Base-by-base conservation (phyloP, 2,329 filamentous ascomycete genomes). In the Colletotrichum brevisporum region DNA sequence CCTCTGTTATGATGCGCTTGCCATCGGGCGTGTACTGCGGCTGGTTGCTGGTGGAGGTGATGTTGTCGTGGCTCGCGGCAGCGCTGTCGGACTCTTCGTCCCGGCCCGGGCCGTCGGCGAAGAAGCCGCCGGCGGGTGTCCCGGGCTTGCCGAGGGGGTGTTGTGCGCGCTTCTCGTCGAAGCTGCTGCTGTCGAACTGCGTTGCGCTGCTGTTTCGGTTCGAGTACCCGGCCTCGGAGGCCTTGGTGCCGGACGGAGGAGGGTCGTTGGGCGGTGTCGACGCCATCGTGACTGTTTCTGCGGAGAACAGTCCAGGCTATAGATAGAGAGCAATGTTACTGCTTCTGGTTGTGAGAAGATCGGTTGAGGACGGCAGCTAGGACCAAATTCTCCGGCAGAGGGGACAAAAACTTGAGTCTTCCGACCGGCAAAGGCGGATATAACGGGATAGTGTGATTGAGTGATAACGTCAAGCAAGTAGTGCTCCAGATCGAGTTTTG, bases 1-100 rank as follows among this genome's bases (percentile, higher is more conserved):
- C 79, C 65, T 87, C 85, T 0, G 79, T 83, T 69, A 87, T 79
- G 27, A 74, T 69, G 79, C 84, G 74, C 72, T 83, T 83, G 71
- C 76, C 75, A 21, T 74, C 74, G 0, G 67, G 36, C 18, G 70
- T 70, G 39, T 61, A 67, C 9, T 69, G 61, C 27, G 62, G 67
- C 18, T 60, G 55, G 10, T 51, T 69, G 21, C 52, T 58, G n/a
- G 56, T 63, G n/a, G 51, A 58, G 4, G 45, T 27, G 13, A 56
- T 24, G 15, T 66, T 62, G 2, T 53, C 55, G 10, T 50, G 69
- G 18, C 39, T 63, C 4, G 41, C 13, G 3, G 43, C 45, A 6
- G 27, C 27, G 2, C 60, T 62, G 10, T 61, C 67, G 8, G 67
- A 53, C 39, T 69, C 67, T 5, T 66, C 62, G 1, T 67, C 67